A percentile compares a stretch with the other conserved stretches of the same genome.
phyloP scores from a whole-genome alignment of 805 yeast genomes.

The Saccharomycopsis sp. region DNA sequence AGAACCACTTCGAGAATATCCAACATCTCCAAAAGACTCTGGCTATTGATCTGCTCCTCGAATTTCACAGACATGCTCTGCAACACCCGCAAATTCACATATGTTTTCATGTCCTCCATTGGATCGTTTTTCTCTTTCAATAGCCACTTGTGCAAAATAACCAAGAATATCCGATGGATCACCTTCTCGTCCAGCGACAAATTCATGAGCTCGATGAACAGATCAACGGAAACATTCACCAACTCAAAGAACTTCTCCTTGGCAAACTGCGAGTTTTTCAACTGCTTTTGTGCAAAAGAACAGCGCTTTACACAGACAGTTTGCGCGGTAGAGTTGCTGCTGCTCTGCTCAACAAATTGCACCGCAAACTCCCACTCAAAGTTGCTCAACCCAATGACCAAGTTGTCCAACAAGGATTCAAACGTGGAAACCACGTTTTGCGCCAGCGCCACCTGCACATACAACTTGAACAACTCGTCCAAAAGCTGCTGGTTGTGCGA shows the following conservation, averaged over 20 bases:
- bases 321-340: slow-evolving; percentile 1
- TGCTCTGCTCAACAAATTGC: slow-evolving; percentile 1
- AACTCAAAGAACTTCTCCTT: slow-evolving; percentile 32
- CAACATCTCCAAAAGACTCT: slow-evolving; percentile 37
- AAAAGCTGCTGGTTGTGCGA: slow-evolving; percentile 21
- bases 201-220: slow-evolving; percentile 36
- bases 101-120: slow-evolving; percentile 42
- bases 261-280: slow-evolving; percentile 1
- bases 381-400: slow-evolving; percentile 16
- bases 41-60: slow-evolving; percentile 37
- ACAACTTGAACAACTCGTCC: slow-evolving; percentile 31
- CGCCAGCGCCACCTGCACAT: slow-evolving; percentile 20
- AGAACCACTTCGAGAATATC: slow-evolving; percentile 39
- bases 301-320: slow-evolving; percentile 5
- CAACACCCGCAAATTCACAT: slow-evolving; percentile 54
- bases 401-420: slow-evolving; percentile 11
- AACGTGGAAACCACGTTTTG: neutral
- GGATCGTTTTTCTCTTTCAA: slow-evolving; percentile 22
- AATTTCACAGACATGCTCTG: slow-evolving; percentile 52
- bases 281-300: slow-evolving; percentile 10
- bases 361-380: slow-evolving; percentile 9
- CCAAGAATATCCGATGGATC: slow-evolving; percentile 39
- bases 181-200: slow-evolving; percentile 36
- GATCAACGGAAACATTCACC: slow-evolving; percentile 37
- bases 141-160: slow-evolving; percentile 55